Percentiles rank a stretch among this genome's conserved stretches.
Evolutionary conservation across 1,284 basidiomycete genomes (phyloP).

Genomic region (Ustilago curta): DNA sequence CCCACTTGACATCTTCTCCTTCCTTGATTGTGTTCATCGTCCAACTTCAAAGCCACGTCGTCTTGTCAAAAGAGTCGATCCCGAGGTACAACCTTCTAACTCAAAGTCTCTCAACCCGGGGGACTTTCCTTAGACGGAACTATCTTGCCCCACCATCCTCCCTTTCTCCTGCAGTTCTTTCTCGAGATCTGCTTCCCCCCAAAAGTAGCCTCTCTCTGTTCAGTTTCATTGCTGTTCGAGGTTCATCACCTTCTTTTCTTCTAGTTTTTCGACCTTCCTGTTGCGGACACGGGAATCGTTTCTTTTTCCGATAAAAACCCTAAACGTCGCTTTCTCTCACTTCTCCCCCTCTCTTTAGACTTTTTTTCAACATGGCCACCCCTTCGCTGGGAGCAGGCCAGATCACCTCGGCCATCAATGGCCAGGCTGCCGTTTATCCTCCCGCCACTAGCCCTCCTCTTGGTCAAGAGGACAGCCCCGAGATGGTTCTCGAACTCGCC

Average conservation of each 20-base stretch:
- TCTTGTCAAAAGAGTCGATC: constrained; percentile 13
- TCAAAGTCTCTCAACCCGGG: neutral
- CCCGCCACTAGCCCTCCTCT: constrained; percentile 52
- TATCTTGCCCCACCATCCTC: neutral
- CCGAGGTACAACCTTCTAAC: constrained; percentile 2
- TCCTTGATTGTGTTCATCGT: constrained; percentile 51
- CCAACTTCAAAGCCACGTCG: constrained; percentile 22
- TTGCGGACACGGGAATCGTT: constrained; percentile 6
- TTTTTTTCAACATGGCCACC: constrained; percentile 43
- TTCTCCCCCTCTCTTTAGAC: constrained; percentile 9
- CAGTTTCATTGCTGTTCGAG: constrained; percentile 37
- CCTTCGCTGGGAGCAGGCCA: constrained; percentile 55
- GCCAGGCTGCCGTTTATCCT: constrained; percentile 39
- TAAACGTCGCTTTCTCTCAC: constrained; percentile 3
- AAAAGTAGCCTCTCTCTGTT: constrained; percentile 49
- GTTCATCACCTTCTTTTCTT: constrained; percentile 34
- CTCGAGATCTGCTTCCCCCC: constrained; percentile 1
- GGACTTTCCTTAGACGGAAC: constrained; percentile 8
- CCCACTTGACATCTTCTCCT: constrained; percentile 24
- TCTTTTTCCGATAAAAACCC: neutral
- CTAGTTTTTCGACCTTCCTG: constrained; percentile 5
- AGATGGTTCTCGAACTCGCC: constrained; percentile 84
- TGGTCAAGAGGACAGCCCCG: constrained; percentile 45
- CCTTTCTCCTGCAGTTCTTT: neutral
- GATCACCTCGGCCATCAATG: constrained; percentile 33